These are phyloP conservation scores for Coprinopsis cinerea DNA, from an alignment of 768 basidiomycete species.

Conservation along the genomic window DNA sequence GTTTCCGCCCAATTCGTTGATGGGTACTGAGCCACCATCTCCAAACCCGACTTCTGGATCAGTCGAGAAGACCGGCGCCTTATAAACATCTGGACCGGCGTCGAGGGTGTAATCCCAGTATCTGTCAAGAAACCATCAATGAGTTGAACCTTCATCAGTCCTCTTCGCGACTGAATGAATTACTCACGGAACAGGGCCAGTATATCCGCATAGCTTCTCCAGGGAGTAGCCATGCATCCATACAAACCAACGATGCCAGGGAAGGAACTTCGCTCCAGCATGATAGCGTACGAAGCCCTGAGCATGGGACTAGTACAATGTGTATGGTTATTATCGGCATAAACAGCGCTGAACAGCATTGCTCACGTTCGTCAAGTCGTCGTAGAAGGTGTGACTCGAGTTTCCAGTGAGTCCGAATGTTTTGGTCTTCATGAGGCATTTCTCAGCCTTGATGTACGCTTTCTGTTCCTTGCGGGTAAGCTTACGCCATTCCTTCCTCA, in stretches of 20 bases:
- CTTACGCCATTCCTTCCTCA: conserved; percentile 8
- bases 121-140: neutral
- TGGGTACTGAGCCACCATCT: conserved; percentile 7
- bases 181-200: conserved; percentile 9
- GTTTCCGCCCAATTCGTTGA: conserved; percentile 8
- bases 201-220: conserved; percentile 9
- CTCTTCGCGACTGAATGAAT: too few relatives aligned
- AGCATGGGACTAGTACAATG: conserved; percentile 7
- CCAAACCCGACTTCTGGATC: conserved; percentile 10
- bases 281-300: conserved; percentile 4
- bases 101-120: conserved; percentile 13
- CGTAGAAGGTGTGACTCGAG: conserved; percentile 1
- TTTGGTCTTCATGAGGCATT: conserved; percentile 2
- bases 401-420: conserved; percentile 2
- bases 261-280: conserved; percentile 9
- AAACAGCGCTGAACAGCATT: too few relatives aligned
- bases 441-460: conserved; percentile 9
- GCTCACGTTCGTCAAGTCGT: conserved; percentile 6
- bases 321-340: too few relatives aligned
- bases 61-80: conserved; percentile 7
- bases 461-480: conserved; percentile 7
- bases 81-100: conserved; percentile 5
- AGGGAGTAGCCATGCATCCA: conserved; percentile 10
- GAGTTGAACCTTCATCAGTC: too few relatives aligned
- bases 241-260: conserved; percentile 8